Conservation (phyloP, 2,329 filamentous ascomycete species). For the Arachnomyces sp. region DNA sequence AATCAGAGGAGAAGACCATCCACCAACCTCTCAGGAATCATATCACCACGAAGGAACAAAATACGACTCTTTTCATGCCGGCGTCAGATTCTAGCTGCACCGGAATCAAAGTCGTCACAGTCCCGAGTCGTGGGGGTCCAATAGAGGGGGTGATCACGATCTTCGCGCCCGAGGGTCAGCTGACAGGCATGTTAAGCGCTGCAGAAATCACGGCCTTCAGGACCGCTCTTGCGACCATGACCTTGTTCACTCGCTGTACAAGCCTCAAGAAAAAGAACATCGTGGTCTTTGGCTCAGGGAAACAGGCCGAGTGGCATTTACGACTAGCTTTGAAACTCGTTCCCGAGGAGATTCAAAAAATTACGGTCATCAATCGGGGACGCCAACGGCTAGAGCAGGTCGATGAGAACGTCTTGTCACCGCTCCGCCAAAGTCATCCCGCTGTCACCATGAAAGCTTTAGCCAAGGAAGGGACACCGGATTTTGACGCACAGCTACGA, state of each 20-base stretch:
- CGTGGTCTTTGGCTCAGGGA: constrained; percentile 43
- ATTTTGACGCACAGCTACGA: constrained; percentile 26
- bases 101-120: constrained; percentile 65
- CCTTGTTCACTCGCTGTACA: constrained; percentile 48
- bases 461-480: constrained; percentile 58
- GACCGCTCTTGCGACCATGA: constrained; percentile 64
- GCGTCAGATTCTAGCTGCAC: constrained; percentile 57
- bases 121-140: constrained; percentile 38
- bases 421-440: constrained; percentile 32
- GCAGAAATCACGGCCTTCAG: constrained; percentile 71
- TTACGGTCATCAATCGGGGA: constrained; percentile 70
- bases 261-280: constrained; percentile 25
- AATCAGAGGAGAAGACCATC: constrained; percentile 19
- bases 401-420: constrained; percentile 20
- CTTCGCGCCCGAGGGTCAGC: constrained; percentile 54
- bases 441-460: constrained; percentile 24
- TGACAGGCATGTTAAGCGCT: constrained; percentile 64
- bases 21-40: constrained; percentile 38
- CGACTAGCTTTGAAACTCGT: constrained; percentile 44
- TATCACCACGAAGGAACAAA: constrained; percentile 32
- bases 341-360: constrained; percentile 42
- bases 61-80: constrained; percentile 67
- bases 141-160: constrained; percentile 64
- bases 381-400: constrained; percentile 51
- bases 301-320: constrained; percentile 45